These are phyloP conservation scores for Cryptococcus jaspeensis DNA, from an alignment of 1,284 basidiomycete species.

Conservation along the genomic window DNA sequence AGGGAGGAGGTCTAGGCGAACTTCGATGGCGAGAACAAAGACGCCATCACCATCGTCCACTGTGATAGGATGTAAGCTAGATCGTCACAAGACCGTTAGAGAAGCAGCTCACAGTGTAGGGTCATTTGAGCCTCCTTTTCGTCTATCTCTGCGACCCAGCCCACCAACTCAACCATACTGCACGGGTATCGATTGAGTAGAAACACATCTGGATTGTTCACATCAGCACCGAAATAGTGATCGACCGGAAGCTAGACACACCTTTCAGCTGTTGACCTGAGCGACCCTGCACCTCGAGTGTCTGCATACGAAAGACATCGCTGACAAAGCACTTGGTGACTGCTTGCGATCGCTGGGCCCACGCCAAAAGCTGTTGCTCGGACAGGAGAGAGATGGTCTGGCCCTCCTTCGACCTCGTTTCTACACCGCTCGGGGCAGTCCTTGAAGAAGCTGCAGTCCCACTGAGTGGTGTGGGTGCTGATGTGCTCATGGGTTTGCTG, in stretches of 20 bases:
- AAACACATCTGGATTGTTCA: slow-evolving; percentile 32
- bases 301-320: slow-evolving; percentile 32
- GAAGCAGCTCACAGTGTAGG: slow-evolving; percentile 26
- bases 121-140: slow-evolving; percentile 33
- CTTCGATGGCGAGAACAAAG: slow-evolving; percentile 24
- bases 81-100: no score
- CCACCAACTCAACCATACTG: slow-evolving; percentile 41
- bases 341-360: slow-evolving; percentile 42
- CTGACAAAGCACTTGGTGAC: slow-evolving; percentile 36
- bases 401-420: neutral
- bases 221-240: no score
- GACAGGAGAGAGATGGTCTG: slow-evolving; percentile 17
- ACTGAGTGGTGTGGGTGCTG: neutral
- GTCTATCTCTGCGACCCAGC: slow-evolving; percentile 43
- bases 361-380: slow-evolving; percentile 25
- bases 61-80: slow-evolving; percentile 9
- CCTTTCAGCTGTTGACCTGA: neutral
- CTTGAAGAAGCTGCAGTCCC: neutral
- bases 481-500: neutral
- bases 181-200: slow-evolving; percentile 39
- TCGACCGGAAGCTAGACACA: no score
- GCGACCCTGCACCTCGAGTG: slow-evolving; percentile 11
- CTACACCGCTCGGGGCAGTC: neutral
- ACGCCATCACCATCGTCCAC: slow-evolving; percentile 46
- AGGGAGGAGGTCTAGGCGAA: slow-evolving; percentile 20